Base-by-base conservation (phyloP, 225 moss, liverwort and hornwort species). In the Physcomitrium patens region DNA sequence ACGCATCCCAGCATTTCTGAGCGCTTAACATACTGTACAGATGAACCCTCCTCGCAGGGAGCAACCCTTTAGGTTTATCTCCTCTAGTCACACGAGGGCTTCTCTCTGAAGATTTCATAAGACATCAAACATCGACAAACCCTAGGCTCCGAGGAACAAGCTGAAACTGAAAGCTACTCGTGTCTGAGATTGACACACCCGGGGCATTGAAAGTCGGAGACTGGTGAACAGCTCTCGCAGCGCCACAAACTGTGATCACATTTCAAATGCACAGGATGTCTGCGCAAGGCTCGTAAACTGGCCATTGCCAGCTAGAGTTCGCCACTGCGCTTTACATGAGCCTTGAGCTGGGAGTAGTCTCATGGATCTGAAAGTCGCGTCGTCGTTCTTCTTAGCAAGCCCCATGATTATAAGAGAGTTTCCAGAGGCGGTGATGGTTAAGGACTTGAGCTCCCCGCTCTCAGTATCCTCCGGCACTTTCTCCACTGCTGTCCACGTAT, bases 31-130 rank as follows among this genome's bases (percentile, higher is more conserved):
- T 70, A 77, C 20, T 67, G 74, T 80, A 82, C 73, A 84, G 9
- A 55, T 61, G 66, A 76, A 73, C 65, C 82, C 28, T 72, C 16
- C 65, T 55, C 72, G 28, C 5, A 78, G 85, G 82, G 82, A 79
- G 81, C 85, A 82, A 66, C 79, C 76, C 69, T 80, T 76, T n/a
- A 31, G 69, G 74, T 66, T 84, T 67, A 77, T 74, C 84, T 80
- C 84, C 80, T 77, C 80, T 48, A 75, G 55, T 26, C 55, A n/a
- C 10, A 27, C 65, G 43, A 56, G 26, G 67, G 31, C 31, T 37
- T 37, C 31, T 37, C 31, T 37, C 31, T 37, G 31, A 37, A 37
- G 31, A 37, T 37, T 37, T 7, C 31, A 37, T 4, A 37, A 37
- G 5, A 37, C 5, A 1, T 37, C 31, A 37, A 37, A 7, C 31